Evolutionary conservation across 2,329 filamentous ascomycete species (phyloP).

Genomic region (Epichloe typhina): DNA sequence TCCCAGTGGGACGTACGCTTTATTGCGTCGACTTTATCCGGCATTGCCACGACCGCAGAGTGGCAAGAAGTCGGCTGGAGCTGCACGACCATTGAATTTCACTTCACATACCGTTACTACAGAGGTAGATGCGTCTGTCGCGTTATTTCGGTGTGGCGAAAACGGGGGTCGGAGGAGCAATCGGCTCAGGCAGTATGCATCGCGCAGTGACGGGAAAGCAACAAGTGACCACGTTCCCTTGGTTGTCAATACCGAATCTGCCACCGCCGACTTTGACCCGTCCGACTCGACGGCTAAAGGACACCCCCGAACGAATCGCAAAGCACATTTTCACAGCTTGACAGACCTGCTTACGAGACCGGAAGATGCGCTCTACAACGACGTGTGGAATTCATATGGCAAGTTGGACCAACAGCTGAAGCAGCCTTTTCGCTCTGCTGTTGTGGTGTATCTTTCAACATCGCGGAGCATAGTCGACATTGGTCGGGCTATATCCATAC

Average conservation of each 20-base stretch:
- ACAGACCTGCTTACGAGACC: slow-evolving; percentile 13
- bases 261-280: background rate
- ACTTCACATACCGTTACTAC: slow-evolving; percentile 12
- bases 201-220: background rate
- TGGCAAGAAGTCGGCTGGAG: slow-evolving; percentile 5
- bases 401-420: slow-evolving; percentile 21
- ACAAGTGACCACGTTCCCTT: background rate
- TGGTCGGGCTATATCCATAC: slow-evolving; percentile 31
- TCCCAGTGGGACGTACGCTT: slow-evolving; percentile 29
- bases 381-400: slow-evolving; percentile 31
- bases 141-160: background rate
- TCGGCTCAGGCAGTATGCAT: background rate
- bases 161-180: background rate
- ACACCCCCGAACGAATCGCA: background rate
- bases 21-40: slow-evolving; percentile 27
- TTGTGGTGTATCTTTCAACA: slow-evolving; percentile 29
- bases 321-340: slow-evolving; percentile 3
- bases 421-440: slow-evolving; percentile 14
- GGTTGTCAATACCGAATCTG: background rate
- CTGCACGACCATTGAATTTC: slow-evolving; percentile 14
- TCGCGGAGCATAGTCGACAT: slow-evolving; percentile 31
- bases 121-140: slow-evolving; percentile 1
- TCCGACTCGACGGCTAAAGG: background rate
- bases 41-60: slow-evolving; percentile 13
- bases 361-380: slow-evolving; percentile 20